Conservation (phyloP, 116 monocot genomes). For the Iris pallida region DNA sequence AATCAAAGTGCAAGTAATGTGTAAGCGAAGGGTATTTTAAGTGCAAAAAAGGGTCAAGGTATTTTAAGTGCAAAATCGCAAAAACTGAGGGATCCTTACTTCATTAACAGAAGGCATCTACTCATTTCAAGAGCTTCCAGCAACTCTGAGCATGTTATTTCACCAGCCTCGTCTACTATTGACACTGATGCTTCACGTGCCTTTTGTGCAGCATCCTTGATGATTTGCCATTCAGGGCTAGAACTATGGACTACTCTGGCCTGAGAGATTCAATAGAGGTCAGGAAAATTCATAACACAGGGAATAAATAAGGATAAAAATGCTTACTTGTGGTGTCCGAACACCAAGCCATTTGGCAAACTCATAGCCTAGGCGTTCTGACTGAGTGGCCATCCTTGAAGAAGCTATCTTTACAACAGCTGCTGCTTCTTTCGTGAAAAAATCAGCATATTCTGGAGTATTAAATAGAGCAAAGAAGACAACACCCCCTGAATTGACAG, state of each 20-base stretch:
- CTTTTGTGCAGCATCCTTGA: conserved; percentile 79
- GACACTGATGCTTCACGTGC: conserved; percentile 42
- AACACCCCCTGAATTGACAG: conserved; percentile 93
- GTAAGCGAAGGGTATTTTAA: no score
- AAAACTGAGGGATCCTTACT: conserved; percentile 35
- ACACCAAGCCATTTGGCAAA: conserved; percentile 91
- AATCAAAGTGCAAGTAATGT: no score
- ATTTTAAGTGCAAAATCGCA: no score
- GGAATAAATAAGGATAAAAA: conserved; percentile 1
- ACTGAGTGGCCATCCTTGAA: conserved; percentile 92
- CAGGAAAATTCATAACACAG: not conserved
- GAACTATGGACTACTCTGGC: conserved; percentile 73
- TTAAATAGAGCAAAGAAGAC: conserved; percentile 92
- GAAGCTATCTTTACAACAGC: conserved; percentile 89
- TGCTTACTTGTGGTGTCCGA: conserved; percentile 68
- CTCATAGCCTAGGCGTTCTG: conserved; percentile 92
- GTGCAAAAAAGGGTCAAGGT: no score
- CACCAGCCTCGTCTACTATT: conserved; percentile 58
- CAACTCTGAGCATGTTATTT: conserved; percentile 75
- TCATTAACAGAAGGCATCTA: conserved; percentile 85
- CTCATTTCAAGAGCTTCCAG: conserved; percentile 91
- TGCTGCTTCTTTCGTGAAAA: conserved; percentile 44
- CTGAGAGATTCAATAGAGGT: conserved; percentile 26
- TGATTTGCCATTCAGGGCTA: conserved; percentile 70
- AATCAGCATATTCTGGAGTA: conserved; percentile 8